Conservation (phyloP, 208 protist species). For the Leishmania mexicana region DNA sequence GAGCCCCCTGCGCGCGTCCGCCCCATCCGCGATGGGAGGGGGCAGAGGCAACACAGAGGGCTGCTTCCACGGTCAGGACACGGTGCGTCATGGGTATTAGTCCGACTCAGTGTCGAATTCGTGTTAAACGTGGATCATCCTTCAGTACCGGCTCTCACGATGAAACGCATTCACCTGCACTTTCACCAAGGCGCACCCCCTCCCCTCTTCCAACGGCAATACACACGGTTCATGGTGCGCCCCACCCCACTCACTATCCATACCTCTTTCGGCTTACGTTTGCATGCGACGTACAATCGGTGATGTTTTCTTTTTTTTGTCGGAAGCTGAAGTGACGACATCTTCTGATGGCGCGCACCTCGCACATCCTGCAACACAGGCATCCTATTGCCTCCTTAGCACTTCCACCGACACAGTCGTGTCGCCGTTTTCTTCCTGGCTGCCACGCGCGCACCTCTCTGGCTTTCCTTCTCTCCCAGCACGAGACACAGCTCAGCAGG, state of each 20-base stretch:
- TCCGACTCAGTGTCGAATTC: constrained; percentile 54
- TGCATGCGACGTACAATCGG: constrained; percentile 36
- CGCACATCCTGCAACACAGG: neutral
- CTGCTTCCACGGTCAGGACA: constrained; percentile 34
- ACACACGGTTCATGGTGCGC: neutral
- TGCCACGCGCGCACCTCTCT: neutral
- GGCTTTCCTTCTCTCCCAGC: neutral
- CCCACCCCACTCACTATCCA: constrained; percentile 10
- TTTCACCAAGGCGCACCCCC: neutral
- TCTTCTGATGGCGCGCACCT: neutral
- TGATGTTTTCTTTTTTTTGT: neutral
- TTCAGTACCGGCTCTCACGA: neutral
- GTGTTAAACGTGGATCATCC: constrained; percentile 43
- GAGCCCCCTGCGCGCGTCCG: neutral
- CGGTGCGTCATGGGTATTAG: constrained; percentile 30
- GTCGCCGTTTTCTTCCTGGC: neutral
- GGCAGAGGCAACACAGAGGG: constrained; percentile 4
- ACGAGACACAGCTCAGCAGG: neutral
- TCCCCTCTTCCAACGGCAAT: neutral
- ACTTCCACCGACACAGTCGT: neutral
- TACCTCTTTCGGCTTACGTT: constrained; percentile 60
- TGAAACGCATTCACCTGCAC: neutral
- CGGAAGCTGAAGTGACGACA: neutral
- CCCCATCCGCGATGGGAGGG: neutral
- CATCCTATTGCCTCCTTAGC: neutral